Evolutionary conservation across 768 basidiomycete genomes (phyloP).

Genomic region (Pleurotus sapidus): DNA sequence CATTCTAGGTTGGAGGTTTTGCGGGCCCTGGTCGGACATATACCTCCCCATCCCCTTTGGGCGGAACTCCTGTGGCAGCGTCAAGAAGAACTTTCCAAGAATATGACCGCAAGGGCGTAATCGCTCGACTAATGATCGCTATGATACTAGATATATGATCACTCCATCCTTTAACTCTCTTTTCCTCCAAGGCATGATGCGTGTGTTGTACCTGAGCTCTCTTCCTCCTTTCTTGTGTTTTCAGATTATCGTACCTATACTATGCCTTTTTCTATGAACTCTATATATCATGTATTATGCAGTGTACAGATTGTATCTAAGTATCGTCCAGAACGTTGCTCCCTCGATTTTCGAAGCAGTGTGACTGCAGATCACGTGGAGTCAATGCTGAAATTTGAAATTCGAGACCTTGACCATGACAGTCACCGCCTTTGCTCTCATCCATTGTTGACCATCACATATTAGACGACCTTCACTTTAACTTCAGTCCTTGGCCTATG

Average conservation of each 20-base stretch:
- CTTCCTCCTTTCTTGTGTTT: not conserved
- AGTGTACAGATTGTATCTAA: slow-evolving; percentile 6
- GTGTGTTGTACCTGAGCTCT: slow-evolving; percentile 1
- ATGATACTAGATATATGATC: not conserved
- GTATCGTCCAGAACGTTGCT: too few relatives aligned
- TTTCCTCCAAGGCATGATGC: too few relatives aligned
- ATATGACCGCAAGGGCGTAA: slow-evolving; percentile 21
- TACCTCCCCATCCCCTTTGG: slow-evolving; percentile 92
- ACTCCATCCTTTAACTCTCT: too few relatives aligned
- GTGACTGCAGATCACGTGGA: too few relatives aligned
- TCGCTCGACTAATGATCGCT: not conserved
- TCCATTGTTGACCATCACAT: too few relatives aligned
- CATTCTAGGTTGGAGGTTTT: slow-evolving; percentile 77
- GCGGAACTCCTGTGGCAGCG: slow-evolving; percentile 88
- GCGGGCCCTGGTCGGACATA: slow-evolving; percentile 79
- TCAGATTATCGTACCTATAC: not conserved
- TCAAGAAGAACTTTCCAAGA: slow-evolving; percentile 50
- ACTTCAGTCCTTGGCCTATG: too few relatives aligned
- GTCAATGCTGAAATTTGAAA: too few relatives aligned
- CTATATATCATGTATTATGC: slow-evolving; percentile 9
- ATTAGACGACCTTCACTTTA: too few relatives aligned
- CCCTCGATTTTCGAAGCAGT: too few relatives aligned
- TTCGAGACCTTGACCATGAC: too few relatives aligned
- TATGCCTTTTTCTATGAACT: slow-evolving; percentile 1
- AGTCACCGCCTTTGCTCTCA: too few relatives aligned